Evolutionary conservation across 2,329 filamentous ascomycete genomes (phyloP).

Genomic region (Fusarium sororula): DNA sequence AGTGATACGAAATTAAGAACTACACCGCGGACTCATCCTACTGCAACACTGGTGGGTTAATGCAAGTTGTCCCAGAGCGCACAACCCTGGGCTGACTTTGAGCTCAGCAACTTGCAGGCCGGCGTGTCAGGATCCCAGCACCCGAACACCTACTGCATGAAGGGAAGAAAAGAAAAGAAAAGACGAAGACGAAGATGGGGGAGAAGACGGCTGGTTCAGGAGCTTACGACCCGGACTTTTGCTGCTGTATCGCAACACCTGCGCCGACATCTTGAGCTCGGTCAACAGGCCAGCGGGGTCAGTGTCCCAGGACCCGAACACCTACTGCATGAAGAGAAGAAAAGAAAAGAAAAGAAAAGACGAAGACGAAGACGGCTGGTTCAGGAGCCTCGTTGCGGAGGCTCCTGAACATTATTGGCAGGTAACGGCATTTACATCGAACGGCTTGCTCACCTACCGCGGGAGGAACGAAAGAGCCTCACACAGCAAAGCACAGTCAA

Average conservation of each 20-base stretch:
- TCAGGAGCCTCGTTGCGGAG: background rate
- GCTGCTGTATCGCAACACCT: too few species aligned
- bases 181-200: too few species aligned
- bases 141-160: too few species aligned
- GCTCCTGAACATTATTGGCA: background rate
- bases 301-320: fast-evolving
- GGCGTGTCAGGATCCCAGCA: too few species aligned
- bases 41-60: background rate
- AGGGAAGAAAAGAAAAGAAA: too few species aligned
- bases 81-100: too few species aligned
- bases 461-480: background rate
- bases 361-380: background rate
- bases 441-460: background rate
- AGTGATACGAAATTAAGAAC: background rate
- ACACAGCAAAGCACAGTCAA: background rate
- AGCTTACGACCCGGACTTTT: too few species aligned
- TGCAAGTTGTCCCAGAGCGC: background rate
- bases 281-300: too few species aligned
- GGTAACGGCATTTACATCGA: background rate
- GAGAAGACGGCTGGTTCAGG: too few species aligned
- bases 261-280: too few species aligned
- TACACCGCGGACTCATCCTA: background rate
- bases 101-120: too few species aligned
- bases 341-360: too few species aligned
- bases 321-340: background rate